Percentiles rank a stretch among this genome's conserved stretches.
Evolutionary conservation across 106 monocot species (phyloP).

Genomic region (Phalaenopsis aphrodite): DNA sequence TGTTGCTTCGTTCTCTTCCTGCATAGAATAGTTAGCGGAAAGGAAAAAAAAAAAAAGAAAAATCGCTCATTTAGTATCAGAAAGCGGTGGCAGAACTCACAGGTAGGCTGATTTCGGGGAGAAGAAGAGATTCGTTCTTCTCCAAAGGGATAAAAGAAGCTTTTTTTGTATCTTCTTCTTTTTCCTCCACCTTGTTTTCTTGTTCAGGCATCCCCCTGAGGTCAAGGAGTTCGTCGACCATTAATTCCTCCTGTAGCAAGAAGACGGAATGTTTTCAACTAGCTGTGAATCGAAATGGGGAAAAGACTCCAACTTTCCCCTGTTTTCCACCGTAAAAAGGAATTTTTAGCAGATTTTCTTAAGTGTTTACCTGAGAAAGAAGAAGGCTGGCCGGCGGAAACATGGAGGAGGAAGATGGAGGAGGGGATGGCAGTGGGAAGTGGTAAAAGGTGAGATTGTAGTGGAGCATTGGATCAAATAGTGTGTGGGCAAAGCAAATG

Average conservation of each 20-base stretch:
- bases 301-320: not conserved
- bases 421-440: constrained; percentile 5
- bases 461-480: constrained; percentile 35
- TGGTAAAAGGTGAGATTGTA: constrained; percentile 18
- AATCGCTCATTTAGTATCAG: not conserved
- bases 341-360: not conserved
- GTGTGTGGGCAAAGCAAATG: constrained; percentile 36
- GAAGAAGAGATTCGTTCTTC: constrained; percentile 20
- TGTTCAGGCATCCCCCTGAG: constrained; percentile 17
- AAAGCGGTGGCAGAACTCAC: constrained; percentile 13
- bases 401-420: not conserved
- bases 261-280: not conserved
- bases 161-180: not conserved
- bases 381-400: not conserved
- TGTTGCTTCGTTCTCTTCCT: constrained; percentile 38
- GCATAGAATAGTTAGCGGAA: not conserved
- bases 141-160: constrained; percentile 4
- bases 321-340: not conserved
- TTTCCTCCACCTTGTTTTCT: not conserved
- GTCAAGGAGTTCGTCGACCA: constrained; percentile 56
- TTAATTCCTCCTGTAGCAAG: constrained; percentile 28
- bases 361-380: constrained; percentile 17
- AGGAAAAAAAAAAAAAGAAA: too few species aligned
- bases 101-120: constrained; percentile 35
- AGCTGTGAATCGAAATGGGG: too few species aligned